Base-by-base conservation (phyloP, 177 flowering plant species). In the Vitis hybrid region DNA sequence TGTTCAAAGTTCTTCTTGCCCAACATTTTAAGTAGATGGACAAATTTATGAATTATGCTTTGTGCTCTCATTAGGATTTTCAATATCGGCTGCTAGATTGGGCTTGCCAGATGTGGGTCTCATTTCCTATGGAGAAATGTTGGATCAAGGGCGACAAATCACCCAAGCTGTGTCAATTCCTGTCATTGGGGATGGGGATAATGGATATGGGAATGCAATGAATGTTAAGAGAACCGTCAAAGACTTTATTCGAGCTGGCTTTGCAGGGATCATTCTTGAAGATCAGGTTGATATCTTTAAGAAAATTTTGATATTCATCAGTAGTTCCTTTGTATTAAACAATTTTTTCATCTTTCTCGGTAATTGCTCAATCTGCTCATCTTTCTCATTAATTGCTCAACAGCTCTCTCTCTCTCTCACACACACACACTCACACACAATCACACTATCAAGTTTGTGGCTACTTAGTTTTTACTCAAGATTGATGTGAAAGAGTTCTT, bases 151-250 rank as follows among this genome's bases (percentile, higher is more conserved):
- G 65, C 83, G 60, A 70, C 88, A 83, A 58, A 95, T 95, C 26
- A 93, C 98, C 1, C 81, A 86, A 69, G 90, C 97, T 55, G 93
- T 90, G 19, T 86, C 98, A 0, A 93, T 95, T 65, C 98, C 99
- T 49, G 93, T 95, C 4, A 93, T 95, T 73, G 99, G 99, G 22
- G 98, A 95, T 85, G 99, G 86, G 33, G 98, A 93, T 72, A 95
- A 92, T 83, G 99, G 99, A 39, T 95, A 93, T 81, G 99, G 99
- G 45, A 93, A 95, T 84, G 91, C 91, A 62, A 93, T 93, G 94
- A 95, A 90, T 81, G 94, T 95, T 16, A 95, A 95, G 81, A 91
- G 99, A 83, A 95, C 99, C 75, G 89, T 93, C 60, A 90, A 83
- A 82, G 98, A 91, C 72, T 95, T 79, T 68, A 89, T 91, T 51